Evolutionary conservation across 441 rosid species (phyloP), one percentile per base, ranked within the genome.

Genomic region (Erodium trifolium): DNA sequence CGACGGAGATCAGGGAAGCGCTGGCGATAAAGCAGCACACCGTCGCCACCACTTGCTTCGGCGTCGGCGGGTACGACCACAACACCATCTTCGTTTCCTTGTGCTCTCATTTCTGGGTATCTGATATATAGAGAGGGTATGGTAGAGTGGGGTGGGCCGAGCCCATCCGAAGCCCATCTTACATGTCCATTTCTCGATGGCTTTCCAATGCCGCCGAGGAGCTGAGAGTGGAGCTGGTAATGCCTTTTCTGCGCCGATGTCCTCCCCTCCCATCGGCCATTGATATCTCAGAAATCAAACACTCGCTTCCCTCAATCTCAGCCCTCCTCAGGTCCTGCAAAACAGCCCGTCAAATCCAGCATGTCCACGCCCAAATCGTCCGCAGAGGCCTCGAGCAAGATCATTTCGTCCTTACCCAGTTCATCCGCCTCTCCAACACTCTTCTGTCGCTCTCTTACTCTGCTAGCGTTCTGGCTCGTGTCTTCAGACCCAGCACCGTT

Each of bases 301-400:
- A 39, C 5, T 39, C 45, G 9, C 77, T 70, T 14, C 76, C 85
- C 3, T 83, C 93, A 9, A 47, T 86, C 68, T 77, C 80, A 64
- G 76, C 82, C 55, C 86, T 89, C 53, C 75, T 89, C 63, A 80
- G 78, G 66, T 76, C 80, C 53, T 89, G 90, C 85, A 84, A 76
- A 78, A 76, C 73, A 43, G 76, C 70, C 23, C 59, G 18, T 37
- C 87, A 87, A 47, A 83, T 89, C 70, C 77, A 77, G 41, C 94
- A 88, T 78, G 72, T 92, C 68, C 94, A 89, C 71, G 85, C 90
- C 66, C 88, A 72, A 70, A 79, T 92, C 68, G 79, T 92, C 70
- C 81, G 74, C 59, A 81, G 81, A 66, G 97, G 97, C 60, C 92
- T 88, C 73, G 88, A 87, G 34, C 92, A 85, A 72, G 96, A 88